Evolutionary conservation across 148 eudicot genomes (phyloP), one percentile per base, ranked within the genome.

Genomic region (Cornus controversa): DNA sequence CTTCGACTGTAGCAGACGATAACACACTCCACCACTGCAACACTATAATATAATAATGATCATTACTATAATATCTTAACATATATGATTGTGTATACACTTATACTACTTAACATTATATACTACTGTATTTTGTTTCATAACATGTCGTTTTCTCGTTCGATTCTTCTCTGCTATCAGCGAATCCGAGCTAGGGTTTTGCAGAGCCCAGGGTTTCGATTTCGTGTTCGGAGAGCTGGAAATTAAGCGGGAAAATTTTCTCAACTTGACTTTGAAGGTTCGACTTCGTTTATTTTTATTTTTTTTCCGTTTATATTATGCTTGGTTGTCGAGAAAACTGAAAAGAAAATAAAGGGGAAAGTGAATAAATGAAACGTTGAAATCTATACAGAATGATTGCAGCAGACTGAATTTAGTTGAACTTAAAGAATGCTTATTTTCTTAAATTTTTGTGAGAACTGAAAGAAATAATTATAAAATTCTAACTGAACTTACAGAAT

Each of bases 1-100:
- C 81, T 78, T 71, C 54, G 72, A 78, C 84, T 75, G 80, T 81
- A 27, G 79, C 79, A 50, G 78, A 70, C 60, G 84, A 75, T 67
- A 71, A 78, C 42, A 72, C 47, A 71, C 29, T 28, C 25, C 25
- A 29, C 45, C 18, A 14, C 23, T 6, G 40, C 27, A 34, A 15
- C 54, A 72, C 76, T 26, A 40, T 60, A 28, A 71, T 66, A 70
- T 28, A 15, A 22, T 22, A 27, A 50, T 65, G 13, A 6, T 37
- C 40, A 42, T 31, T 72, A 45, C 1, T 69, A 53, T 14, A 18
- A 0, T 62, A 10, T 54, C 5, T 9, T 23, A 64, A 70, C 3
- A 40, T 40, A 40, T 50, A 50, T 50, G 20, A 50, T 50, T 50
- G 57, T 50, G 57, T 50, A 50, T 50, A 50, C 20, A 16, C 57